Evolutionary conservation across 495 filamentous ascomycete genomes (phyloP).

Genomic region (Hypomontagnella submonticulosa): DNA sequence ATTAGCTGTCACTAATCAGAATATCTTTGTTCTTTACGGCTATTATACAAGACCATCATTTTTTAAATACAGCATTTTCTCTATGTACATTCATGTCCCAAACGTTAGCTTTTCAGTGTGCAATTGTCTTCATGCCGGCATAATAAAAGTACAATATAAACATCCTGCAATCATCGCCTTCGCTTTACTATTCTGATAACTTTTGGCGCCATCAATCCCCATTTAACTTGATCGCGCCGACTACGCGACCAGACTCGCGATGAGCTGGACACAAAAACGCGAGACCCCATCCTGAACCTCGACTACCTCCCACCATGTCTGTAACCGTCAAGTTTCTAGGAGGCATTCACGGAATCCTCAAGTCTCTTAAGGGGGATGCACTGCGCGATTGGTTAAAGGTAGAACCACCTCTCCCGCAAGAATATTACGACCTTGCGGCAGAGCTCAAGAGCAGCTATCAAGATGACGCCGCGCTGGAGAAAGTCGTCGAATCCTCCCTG

Average conservation of each 20-base stretch:
- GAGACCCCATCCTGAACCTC: slow-evolving; percentile 1
- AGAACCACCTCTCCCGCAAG: slow-evolving; percentile 59
- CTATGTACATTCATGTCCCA: too few relatives aligned
- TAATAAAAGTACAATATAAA: too few relatives aligned
- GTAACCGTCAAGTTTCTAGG: slow-evolving; percentile 54
- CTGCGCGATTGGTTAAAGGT: slow-evolving; percentile 59
- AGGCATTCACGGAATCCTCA: slow-evolving; percentile 54
- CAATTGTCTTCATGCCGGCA: too few relatives aligned
- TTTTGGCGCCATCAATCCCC: neutral
- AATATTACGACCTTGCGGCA: slow-evolving; percentile 72
- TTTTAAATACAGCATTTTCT: too few relatives aligned
- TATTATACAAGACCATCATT: too few relatives aligned
- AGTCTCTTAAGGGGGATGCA: slow-evolving; percentile 51
- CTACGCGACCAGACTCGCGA: slow-evolving; percentile 8
- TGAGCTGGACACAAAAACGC: slow-evolving; percentile 16
- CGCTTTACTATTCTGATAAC: too few relatives aligned
- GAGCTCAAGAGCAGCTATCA: slow-evolving; percentile 70
- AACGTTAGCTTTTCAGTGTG: too few relatives aligned
- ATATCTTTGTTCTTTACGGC: slow-evolving; percentile 4
- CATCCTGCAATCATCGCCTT: too few relatives aligned
- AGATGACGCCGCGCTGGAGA: slow-evolving; percentile 66
- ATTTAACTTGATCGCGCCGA: neutral
- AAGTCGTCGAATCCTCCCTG: slow-evolving; percentile 68
- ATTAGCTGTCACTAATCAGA: slow-evolving; percentile 3
- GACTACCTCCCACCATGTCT: slow-evolving; percentile 47